Evolutionary conservation across 805 yeast species (phyloP).

Genomic region (Tetrapisispora taiwanensis): DNA sequence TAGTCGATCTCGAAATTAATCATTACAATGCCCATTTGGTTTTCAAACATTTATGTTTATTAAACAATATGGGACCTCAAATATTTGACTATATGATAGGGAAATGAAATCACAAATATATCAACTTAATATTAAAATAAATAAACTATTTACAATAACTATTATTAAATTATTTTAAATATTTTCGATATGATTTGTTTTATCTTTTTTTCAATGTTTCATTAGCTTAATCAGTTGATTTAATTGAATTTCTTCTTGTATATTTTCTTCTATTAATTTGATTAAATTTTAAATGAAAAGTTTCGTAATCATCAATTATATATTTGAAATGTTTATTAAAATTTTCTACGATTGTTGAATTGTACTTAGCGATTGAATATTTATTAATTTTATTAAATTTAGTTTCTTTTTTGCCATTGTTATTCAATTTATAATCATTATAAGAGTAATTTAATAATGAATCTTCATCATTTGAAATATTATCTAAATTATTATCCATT

Average conservation of each 20-base stretch:
- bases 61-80: no score
- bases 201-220: neutral
- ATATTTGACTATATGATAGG: no score
- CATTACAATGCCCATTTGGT: no score
- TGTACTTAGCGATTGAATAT: neutral
- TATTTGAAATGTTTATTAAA: slow-evolving; percentile 22
- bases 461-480: neutral
- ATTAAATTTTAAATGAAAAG: slow-evolving; percentile 7
- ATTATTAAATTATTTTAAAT: neutral
- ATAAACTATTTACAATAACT: neutral
- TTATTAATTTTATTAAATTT: neutral
- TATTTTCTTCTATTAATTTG: slow-evolving; percentile 1
- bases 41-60: no score
- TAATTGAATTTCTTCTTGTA: neutral
- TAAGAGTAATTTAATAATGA: neutral
- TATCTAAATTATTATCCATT: neutral
- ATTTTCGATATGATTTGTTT: no score
- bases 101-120: no score
- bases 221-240: neutral
- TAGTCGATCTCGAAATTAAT: no score
- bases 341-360: slow-evolving; percentile 15
- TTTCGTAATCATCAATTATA: slow-evolving; percentile 24
- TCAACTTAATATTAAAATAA: no score
- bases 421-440: neutral
- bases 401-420: neutral